These are phyloP conservation scores for Thamnidium elegans DNA, from an alignment of 192 early-diverging fungal genomes.

Conservation along the genomic window DNA sequence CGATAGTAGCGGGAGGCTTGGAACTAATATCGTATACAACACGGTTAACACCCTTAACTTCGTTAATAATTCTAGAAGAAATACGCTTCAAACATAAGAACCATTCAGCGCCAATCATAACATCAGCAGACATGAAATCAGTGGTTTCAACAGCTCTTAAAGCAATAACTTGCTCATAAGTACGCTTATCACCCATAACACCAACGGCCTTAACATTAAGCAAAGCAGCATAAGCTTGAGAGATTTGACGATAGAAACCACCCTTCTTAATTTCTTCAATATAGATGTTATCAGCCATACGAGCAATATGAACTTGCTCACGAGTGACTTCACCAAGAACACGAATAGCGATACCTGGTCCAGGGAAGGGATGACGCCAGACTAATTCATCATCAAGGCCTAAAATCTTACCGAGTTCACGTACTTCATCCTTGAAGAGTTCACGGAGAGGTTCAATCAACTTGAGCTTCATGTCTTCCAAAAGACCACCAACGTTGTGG, in stretches of 20 bases:
- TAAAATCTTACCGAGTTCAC: conserved; percentile 88
- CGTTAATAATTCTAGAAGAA: conserved; percentile 95
- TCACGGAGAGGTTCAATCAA: conserved; percentile 97
- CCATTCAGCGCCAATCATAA: conserved; percentile 40
- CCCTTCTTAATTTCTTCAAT: conserved; percentile 99
- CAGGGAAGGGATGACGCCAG: conserved; percentile 99
- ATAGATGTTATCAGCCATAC: conserved; percentile 94
- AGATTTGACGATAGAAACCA: conserved; percentile 94
- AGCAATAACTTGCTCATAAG: conserved; percentile 98
- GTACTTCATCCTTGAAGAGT: conserved; percentile 99
- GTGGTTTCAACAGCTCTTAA: conserved; percentile 94
- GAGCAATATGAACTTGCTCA: conserved; percentile 91
- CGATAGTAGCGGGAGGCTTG: conserved; percentile 98
- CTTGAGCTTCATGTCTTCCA: conserved; percentile 97
- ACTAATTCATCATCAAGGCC: conserved; percentile 91
- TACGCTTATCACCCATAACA: conserved; percentile 99
- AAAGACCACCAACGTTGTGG: conserved; percentile 97
- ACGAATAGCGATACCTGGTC: conserved; percentile 98
- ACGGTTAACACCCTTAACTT: conserved; percentile 97
- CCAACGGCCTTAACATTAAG: conserved; percentile 95
- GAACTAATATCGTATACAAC: conserved; percentile 96
- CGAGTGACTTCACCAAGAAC: conserved; percentile 94
- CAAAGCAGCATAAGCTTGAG: conserved; percentile 96
- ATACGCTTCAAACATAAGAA: conserved; percentile 81
- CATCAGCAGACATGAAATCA: conserved; percentile 99